These are phyloP conservation scores for Tylopilus balloui DNA, from an alignment of 768 basidiomycete species.

Conservation along the genomic window DNA sequence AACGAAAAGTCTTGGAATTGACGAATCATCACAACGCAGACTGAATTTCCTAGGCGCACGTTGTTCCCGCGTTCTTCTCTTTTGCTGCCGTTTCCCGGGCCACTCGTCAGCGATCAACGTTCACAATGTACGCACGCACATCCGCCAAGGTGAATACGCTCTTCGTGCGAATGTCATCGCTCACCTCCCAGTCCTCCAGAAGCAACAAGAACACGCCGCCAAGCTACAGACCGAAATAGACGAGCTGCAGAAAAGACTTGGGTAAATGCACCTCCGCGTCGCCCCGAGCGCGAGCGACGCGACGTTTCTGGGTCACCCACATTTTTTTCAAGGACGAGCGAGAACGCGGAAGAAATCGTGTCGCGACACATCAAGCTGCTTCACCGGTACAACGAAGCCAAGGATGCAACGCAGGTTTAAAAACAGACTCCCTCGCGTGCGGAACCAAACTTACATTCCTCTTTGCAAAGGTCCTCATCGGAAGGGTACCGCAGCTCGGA, in stretches of 20 bases:
- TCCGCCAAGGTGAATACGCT: slow-evolving; percentile 26
- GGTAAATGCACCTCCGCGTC: slow-evolving; percentile 28
- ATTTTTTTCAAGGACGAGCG: slow-evolving; percentile 31
- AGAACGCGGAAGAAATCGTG: slow-evolving; percentile 55
- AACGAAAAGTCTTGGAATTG: too few relatives aligned
- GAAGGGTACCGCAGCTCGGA: slow-evolving; percentile 47
- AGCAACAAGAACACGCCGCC: slow-evolving; percentile 46
- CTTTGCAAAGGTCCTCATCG: slow-evolving; percentile 62
- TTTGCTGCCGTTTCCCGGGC: too few relatives aligned
- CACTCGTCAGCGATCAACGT: background rate
- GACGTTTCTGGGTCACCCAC: background rate
- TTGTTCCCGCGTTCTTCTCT: too few relatives aligned
- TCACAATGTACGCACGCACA: slow-evolving; percentile 28
- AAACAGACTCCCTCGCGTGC: background rate
- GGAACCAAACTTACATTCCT: background rate
- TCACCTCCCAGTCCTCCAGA: slow-evolving; percentile 30
- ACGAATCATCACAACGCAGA: too few relatives aligned
- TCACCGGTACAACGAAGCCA: slow-evolving; percentile 77
- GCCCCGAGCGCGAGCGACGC: background rate
- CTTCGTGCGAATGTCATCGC: background rate
- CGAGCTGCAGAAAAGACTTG: slow-evolving; percentile 43
- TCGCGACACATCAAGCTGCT: slow-evolving; percentile 66
- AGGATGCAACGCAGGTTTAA: slow-evolving; percentile 73
- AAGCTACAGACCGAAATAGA: slow-evolving; percentile 48
- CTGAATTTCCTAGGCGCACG: too few relatives aligned